Evolutionary conservation across 768 basidiomycete genomes (phyloP).

Genomic region (Scleroderma citrinum): DNA sequence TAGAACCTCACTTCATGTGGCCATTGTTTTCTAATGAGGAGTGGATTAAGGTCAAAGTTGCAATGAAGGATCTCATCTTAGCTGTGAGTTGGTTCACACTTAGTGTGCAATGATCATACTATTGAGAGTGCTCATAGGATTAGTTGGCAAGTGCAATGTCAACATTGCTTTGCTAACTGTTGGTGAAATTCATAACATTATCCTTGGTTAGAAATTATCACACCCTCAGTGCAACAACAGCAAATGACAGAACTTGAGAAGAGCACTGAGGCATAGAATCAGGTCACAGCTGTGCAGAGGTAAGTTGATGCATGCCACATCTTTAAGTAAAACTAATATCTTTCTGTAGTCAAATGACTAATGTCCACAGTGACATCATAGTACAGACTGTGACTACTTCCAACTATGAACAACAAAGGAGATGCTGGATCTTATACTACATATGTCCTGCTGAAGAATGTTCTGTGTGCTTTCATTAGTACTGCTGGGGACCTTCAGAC

Average conservation of each 20-base stretch:
- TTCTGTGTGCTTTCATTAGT: constrained; percentile 88
- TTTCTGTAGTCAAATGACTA: constrained; percentile 75
- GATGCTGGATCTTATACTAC: constrained; percentile 93
- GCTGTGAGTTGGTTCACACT: constrained; percentile 43
- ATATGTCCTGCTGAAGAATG: constrained; percentile 95
- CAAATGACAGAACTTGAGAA: constrained; percentile 99
- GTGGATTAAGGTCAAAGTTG: constrained; percentile 99
- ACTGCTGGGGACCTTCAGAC: constrained; percentile 94
- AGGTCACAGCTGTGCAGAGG: constrained; percentile 96
- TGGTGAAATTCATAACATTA: constrained; percentile 96
- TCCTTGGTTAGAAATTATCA: constrained; percentile 96
- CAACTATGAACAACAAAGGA: constrained; percentile 97
- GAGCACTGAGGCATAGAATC: constrained; percentile 86
- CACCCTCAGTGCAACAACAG: constrained; percentile 92
- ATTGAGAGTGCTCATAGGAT: constrained; percentile 44
- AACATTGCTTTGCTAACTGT: constrained; percentile 97
- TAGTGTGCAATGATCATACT: too few species aligned
- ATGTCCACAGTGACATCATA: constrained; percentile 96
- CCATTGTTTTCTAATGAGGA: constrained; percentile 89
- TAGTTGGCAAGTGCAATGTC: constrained; percentile 98
- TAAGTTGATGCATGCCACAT: constrained; percentile 24
- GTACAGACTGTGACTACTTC: constrained; percentile 94
- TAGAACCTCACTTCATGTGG: constrained; percentile 98
- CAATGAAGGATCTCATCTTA: constrained; percentile 94
- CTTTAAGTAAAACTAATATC: constrained; percentile 6